These are phyloP conservation scores for Ilex aquifolium DNA, from an alignment of 257 asterid species.

Conservation along the genomic window DNA sequence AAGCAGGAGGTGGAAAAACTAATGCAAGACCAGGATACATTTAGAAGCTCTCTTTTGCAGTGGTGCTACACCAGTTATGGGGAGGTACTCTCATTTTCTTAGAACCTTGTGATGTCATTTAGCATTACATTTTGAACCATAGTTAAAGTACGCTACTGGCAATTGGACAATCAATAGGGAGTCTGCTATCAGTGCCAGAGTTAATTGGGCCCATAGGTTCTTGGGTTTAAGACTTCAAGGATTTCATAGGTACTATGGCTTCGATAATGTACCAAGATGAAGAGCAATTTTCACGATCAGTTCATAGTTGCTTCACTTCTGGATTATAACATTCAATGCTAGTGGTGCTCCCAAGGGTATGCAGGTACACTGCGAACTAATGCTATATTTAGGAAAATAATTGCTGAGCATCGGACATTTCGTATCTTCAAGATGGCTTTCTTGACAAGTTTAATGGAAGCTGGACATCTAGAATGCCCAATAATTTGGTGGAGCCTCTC, in stretches of 20 bases:
- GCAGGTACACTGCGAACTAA: too few species aligned
- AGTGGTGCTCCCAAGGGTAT: too few species aligned
- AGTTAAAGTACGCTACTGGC: not conserved
- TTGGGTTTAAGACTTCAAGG: not conserved
- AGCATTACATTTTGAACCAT: not conserved
- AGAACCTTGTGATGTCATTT: constrained; percentile 9
- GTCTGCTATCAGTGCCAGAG: not conserved
- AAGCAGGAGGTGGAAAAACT: constrained; percentile 71
- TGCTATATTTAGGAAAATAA: too few species aligned
- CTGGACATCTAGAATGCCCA: too few species aligned
- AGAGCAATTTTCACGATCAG: not conserved
- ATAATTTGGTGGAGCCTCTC: too few species aligned
- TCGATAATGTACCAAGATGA: not conserved
- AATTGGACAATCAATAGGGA: not conserved
- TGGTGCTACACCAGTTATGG: constrained; percentile 86
- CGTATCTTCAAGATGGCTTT: too few species aligned
- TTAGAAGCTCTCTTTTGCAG: constrained; percentile 67
- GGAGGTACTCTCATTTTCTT: constrained; percentile 47
- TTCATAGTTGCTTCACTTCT: not conserved
- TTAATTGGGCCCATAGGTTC: not conserved
- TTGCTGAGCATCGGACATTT: too few species aligned
- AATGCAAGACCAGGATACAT: constrained; percentile 66
- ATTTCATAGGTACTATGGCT: not conserved
- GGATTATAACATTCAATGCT: too few species aligned
- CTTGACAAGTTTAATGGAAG: too few species aligned